Percentiles rank a stretch among this genome's conserved stretches.
phyloP scores from a whole-genome alignment of 768 basidiomycete species.

The Gloeophyllum trabeum region DNA sequence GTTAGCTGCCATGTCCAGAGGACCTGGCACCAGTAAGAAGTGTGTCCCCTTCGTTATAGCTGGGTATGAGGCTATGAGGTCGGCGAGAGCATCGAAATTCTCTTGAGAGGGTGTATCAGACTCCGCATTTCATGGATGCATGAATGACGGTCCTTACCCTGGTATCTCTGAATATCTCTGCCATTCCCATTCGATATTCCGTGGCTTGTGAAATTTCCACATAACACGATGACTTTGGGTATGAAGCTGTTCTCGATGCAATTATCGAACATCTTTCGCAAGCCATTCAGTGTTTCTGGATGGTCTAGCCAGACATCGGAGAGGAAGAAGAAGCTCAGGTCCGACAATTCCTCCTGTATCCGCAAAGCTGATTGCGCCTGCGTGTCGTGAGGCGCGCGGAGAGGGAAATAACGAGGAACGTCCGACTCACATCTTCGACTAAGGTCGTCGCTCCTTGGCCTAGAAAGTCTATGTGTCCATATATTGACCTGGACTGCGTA shows the following conservation, averaged over 20 bases:
- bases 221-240: constrained; percentile 83
- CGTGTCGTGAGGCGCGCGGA: not conserved
- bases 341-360: constrained; percentile 56
- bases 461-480: constrained; percentile 93
- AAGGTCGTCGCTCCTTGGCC: constrained; percentile 90
- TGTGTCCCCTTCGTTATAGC: constrained; percentile 68
- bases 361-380: constrained; percentile 55
- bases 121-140: not conserved
- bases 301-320: constrained; percentile 97
- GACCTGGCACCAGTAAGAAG: constrained; percentile 93
- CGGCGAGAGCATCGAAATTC: constrained; percentile 78
- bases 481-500: constrained; percentile 61
- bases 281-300: constrained; percentile 65
- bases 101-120: constrained; percentile 32
- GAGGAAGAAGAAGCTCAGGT: constrained; percentile 83
- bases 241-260: constrained; percentile 81
- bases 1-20: constrained; percentile 78
- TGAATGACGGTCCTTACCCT: constrained; percentile 37
- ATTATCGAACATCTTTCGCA: constrained; percentile 82
- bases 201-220: constrained; percentile 88
- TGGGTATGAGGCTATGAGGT: constrained; percentile 76
- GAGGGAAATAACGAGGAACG: not conserved
- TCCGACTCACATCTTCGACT: constrained; percentile 69
- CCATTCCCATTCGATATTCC: constrained; percentile 72
- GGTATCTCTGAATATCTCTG: constrained; percentile 72